phyloP scores from a whole-genome alignment of 2,329 filamentous ascomycete genomes.

The Paramyrothecium roridum region DNA sequence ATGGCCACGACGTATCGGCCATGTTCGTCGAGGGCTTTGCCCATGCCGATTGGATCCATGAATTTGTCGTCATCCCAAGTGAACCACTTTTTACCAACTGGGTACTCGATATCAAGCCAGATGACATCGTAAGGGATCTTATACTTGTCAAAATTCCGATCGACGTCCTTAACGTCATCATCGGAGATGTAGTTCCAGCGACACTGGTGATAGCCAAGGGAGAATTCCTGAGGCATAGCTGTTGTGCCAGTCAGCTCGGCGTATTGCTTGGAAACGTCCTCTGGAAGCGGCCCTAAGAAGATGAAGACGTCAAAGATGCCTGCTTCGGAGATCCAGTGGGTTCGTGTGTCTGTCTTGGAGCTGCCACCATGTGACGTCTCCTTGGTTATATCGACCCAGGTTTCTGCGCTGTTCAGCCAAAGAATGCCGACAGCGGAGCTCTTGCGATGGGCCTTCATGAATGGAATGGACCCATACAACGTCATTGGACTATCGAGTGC shows the following conservation, averaged over 20 bases:
- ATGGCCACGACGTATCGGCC: slow-evolving; percentile 90
- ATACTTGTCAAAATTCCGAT: slow-evolving; percentile 91
- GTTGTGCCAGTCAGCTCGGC: slow-evolving; percentile 89
- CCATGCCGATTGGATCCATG: slow-evolving; percentile 80
- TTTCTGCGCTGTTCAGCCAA: slow-evolving; percentile 96
- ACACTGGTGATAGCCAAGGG: slow-evolving; percentile 94
- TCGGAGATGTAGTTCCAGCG: slow-evolving; percentile 99
- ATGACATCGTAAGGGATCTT: slow-evolving; percentile 98
- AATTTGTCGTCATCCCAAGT: slow-evolving; percentile 94
- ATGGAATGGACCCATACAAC: slow-evolving; percentile 92
- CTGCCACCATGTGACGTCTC: slow-evolving; percentile 66
- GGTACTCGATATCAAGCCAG: slow-evolving; percentile 98
- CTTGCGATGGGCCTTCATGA: slow-evolving; percentile 96
- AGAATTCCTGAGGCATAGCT: slow-evolving; percentile 86
- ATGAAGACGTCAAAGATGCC: slow-evolving; percentile 91
- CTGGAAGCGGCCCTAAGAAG: slow-evolving; percentile 83
- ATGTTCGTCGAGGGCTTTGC: slow-evolving; percentile 77
- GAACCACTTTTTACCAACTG: slow-evolving; percentile 96
- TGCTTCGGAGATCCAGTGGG: slow-evolving; percentile 95
- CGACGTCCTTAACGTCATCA: slow-evolving; percentile 94
- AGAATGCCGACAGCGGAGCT: slow-evolving; percentile 93
- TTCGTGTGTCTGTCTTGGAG: slow-evolving; percentile 73
- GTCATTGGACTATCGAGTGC: slow-evolving; percentile 98
- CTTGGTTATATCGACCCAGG: slow-evolving; percentile 94
- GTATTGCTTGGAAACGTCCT: slow-evolving; percentile 78